Base-by-base conservation (phyloP, 192 early-diverging fungal species). In the Funneliformis geosporum region DNA sequence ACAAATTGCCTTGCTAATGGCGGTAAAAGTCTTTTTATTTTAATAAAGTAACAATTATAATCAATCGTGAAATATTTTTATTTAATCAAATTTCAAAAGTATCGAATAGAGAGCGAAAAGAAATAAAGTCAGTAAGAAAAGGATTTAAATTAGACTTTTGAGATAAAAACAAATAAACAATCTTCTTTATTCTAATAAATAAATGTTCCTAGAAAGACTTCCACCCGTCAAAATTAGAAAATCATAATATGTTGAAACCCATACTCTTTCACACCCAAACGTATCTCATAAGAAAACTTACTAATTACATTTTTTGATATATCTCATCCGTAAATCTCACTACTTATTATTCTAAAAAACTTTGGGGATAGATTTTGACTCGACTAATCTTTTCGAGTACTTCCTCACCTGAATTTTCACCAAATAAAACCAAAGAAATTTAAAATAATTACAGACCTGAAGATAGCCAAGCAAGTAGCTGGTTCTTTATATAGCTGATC, bases 391-490 rank as follows among this genome's bases (percentile, higher is more conserved):
- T n/a, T 33, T 33, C 33, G 33, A 33, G 18, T 21, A 21, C 18
- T 7, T 6, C 50, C 21, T 7, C 16, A 55, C 50, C 6, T 18
- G 16, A 6, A 55, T 1, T 2, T 47, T 47, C 18, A 7, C 16
- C 21, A 21, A 14, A 50, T 16, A 50, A 50, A 50, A 47, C 12
- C 18, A 21, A 69, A 18, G 3, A 11, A 28, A 43, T 18, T 21
- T 39, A 16, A 42, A 27, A 11, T 33, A 38, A 67, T 39, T 21
- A 1, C 27, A 55, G 80, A 93, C 93, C 96, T 89, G 68, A 97
- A 94, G 59, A 97, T 93, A 27, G 95, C 95, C 38, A 97, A 89
- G 83, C 96, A 97, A 78, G 97, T 96, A 43, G 96, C 94, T 11
- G 97, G 96, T 65, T 95, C 94, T 46, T 91, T 87, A 79, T 96